Conservation (phyloP, 2,329 filamentous ascomycete genomes). For the Rhinocladiella similis region DNA sequence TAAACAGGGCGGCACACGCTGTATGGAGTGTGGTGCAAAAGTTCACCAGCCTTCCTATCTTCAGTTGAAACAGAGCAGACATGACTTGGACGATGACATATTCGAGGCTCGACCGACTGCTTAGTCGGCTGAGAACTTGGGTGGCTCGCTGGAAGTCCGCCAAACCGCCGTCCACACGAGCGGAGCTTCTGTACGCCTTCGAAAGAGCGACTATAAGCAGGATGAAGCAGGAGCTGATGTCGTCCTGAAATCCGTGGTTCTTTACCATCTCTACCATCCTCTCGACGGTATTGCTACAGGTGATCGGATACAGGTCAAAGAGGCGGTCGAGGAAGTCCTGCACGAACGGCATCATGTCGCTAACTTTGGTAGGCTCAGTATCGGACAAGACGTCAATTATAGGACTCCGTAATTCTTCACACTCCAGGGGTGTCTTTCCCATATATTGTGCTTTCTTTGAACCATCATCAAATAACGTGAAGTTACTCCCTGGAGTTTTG, state of each 20-base stretch:
- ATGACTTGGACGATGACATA: constrained; percentile 1
- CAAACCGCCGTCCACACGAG: neutral
- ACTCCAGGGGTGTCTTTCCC: neutral
- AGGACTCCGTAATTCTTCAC: neutral
- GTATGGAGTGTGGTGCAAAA: neutral
- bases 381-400: neutral
- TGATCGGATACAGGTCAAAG: neutral
- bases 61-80: neutral
- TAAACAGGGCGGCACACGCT: neutral
- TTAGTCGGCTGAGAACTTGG: neutral
- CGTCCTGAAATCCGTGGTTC: neutral
- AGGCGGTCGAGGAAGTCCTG: neutral
- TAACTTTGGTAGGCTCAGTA: neutral
- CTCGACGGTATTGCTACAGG: neutral
- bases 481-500: too few relatives aligned
- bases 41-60: neutral
- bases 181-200: neutral
- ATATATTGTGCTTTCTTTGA: neutral
- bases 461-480: too few relatives aligned
- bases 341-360: neutral
- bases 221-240: neutral
- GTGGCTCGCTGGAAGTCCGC: neutral
- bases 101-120: neutral
- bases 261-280: neutral
- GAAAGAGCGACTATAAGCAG: neutral